Evolutionary conservation across 306 rosid species (phyloP).

Genomic region (apple (Malus domestica)): DNA sequence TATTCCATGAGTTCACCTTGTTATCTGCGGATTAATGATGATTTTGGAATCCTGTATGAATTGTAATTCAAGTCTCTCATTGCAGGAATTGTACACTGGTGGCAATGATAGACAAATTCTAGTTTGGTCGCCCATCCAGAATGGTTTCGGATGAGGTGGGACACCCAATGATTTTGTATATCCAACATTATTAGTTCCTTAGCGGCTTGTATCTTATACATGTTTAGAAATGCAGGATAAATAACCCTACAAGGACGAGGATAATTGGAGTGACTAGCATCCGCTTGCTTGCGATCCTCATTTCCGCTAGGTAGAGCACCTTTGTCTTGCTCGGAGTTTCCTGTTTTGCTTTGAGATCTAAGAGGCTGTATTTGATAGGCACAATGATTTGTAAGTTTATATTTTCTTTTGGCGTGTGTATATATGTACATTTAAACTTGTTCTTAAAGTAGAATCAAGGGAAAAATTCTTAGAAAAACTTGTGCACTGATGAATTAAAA

Average conservation of each 20-base stretch:
- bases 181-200: not conserved
- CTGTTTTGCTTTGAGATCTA: not conserved
- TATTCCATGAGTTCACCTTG: not conserved
- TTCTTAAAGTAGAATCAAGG: not conserved
- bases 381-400: not conserved
- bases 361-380: not conserved
- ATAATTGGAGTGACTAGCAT: conserved; percentile 74
- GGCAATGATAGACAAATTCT: conserved; percentile 90
- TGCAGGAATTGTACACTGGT: conserved; percentile 85
- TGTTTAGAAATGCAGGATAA: conserved; percentile 53
- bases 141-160: conserved; percentile 43
- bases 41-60: not conserved
- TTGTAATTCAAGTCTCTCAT: conserved; percentile 1
- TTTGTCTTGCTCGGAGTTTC: not conserved
- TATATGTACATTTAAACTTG: not conserved
- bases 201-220: conserved; percentile 20
- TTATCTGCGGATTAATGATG: not conserved
- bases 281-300: not conserved
- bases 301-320: not conserved
- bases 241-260: conserved; percentile 41
- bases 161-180: conserved; percentile 13
- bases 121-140: conserved; percentile 80
- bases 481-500: not conserved
- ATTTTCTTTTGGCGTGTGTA: conserved; percentile 2
- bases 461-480: not conserved